Evolutionary conservation across 352 stramenopile genomes (phyloP).

Genomic region (Aphanomyces astaci): DNA sequence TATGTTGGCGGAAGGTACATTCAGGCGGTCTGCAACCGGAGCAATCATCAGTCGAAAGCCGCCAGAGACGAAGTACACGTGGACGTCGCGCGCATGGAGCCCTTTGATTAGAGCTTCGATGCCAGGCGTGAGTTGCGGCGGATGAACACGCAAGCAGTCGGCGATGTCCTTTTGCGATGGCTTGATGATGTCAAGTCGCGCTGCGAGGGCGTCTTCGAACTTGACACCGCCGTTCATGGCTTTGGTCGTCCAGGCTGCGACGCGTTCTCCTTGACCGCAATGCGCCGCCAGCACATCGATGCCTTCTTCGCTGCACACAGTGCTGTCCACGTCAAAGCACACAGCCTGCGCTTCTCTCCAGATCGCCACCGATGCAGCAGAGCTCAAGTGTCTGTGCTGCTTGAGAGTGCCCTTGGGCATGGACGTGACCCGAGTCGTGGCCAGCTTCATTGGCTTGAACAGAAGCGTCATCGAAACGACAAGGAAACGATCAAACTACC

Average conservation of each 20-base stretch:
- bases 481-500: neutral
- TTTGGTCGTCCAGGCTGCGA: conserved; percentile 92
- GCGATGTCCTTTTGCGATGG: conserved; percentile 86
- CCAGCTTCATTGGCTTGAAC: neutral
- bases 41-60: conserved; percentile 99
- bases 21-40: conserved; percentile 85
- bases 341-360: conserved; percentile 33
- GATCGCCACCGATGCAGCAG: neutral
- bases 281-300: conserved; percentile 98
- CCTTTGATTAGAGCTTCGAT: conserved; percentile 85
- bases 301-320: conserved; percentile 95
- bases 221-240: conserved; percentile 97
- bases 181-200: conserved; percentile 93
- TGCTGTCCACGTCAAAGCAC: conserved; percentile 96
- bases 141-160: conserved; percentile 85
- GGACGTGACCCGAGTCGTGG: neutral
- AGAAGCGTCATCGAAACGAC: neutral
- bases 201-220: conserved; percentile 96
- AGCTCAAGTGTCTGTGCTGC: conserved; percentile 1
- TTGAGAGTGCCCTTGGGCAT: neutral
- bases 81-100: conserved; percentile 84
- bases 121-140: conserved; percentile 83
- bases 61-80: conserved; percentile 97
- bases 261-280: conserved; percentile 89
- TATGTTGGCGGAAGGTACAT: conserved; percentile 86